Conservation (phyloP, 306 rosid genomes). For the Adenanthera pavonina region DNA sequence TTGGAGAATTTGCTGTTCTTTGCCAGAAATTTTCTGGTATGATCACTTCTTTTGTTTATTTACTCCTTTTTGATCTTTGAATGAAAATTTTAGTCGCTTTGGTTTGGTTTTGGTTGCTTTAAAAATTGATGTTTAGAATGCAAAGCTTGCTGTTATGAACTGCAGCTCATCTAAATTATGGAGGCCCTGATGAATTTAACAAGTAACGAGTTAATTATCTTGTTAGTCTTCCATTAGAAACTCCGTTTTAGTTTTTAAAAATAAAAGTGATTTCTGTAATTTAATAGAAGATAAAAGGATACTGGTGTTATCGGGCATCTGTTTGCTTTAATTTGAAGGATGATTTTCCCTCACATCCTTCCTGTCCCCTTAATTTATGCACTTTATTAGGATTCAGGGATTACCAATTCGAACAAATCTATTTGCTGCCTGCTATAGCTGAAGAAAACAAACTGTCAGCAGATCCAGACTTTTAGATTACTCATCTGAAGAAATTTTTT, state of each 20-base stretch:
- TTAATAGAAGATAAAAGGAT: neutral
- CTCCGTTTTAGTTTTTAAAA: neutral
- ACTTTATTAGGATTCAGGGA: neutral
- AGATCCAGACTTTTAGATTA: constrained; percentile 15
- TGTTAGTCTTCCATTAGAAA: neutral
- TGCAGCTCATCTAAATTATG: neutral
- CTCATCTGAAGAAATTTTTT: constrained; percentile 14
- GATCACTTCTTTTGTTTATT: constrained; percentile 39
- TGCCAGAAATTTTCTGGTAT: constrained; percentile 87
- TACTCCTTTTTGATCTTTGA: constrained; percentile 14
- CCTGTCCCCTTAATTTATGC: neutral
- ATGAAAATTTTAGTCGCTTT: constrained; percentile 34
- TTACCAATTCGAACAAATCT: neutral
- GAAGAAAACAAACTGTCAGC: neutral
- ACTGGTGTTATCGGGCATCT: neutral
- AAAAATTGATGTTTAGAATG: neutral
- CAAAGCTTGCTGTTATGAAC: neutral
- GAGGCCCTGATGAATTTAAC: neutral
- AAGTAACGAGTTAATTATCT: neutral
- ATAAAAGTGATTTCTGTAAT: neutral
- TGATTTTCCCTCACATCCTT: neutral
- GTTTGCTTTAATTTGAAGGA: neutral
- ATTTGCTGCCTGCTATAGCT: neutral
- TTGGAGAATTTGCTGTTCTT: constrained; percentile 95
- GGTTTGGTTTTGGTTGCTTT: neutral